These are phyloP conservation scores for Fragilariopsis cylindrus DNA, from an alignment of 108 stramenopile species.

Conservation along the genomic window DNA sequence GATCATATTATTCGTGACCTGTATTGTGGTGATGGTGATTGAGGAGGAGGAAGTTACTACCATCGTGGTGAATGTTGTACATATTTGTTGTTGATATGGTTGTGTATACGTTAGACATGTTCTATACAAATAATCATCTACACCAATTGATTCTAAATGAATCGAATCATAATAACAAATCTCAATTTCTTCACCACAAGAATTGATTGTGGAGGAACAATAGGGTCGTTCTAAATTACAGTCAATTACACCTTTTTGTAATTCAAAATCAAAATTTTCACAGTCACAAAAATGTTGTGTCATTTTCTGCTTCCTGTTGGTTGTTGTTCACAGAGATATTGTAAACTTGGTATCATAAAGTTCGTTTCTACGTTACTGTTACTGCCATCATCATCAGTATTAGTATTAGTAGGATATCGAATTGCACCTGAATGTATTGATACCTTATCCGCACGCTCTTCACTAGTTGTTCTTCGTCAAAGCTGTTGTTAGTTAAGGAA, in stretches of 20 bases:
- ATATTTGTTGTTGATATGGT: constrained; percentile 12
- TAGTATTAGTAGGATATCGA: too few species aligned
- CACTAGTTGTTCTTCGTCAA: too few species aligned
- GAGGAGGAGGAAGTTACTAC: background rate
- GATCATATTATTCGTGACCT: background rate
- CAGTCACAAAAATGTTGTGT: too few species aligned
- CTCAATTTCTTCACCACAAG: constrained; percentile 8
- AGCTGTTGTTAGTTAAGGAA: too few species aligned
- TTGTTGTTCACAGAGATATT: background rate
- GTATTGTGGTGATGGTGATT: background rate
- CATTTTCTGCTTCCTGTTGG: too few species aligned
- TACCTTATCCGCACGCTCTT: too few species aligned
- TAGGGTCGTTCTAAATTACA: constrained; percentile 1
- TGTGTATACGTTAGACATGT: background rate
- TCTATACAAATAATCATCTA: background rate
- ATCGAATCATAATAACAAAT: background rate
- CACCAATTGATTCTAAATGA: background rate
- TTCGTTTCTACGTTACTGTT: background rate
- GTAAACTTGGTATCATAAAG: background rate
- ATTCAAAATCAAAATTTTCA: background rate
- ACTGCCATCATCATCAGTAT: too few species aligned
- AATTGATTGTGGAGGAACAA: background rate
- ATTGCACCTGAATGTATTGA: too few species aligned
- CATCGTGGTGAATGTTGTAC: background rate
- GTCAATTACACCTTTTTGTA: background rate